A percentile compares a stretch with the other conserved stretches of the same genome.
phyloP scores from a whole-genome alignment of 345 rosid genomes.

The Raphanus raphanistrum region DNA sequence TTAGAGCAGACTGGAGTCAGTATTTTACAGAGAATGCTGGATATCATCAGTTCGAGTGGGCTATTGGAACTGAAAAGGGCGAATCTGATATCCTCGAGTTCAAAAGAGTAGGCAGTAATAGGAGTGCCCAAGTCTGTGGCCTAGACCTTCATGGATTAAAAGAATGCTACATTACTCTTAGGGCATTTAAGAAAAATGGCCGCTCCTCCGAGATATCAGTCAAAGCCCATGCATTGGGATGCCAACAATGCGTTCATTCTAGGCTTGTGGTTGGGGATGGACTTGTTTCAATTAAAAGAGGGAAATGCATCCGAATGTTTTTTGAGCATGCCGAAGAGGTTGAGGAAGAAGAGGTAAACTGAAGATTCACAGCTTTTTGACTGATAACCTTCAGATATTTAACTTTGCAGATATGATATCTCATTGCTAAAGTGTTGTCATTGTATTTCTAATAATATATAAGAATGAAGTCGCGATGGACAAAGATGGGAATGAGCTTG shows the following conservation, averaged over 20 bases:
- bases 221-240: constrained; percentile 87
- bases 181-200: constrained; percentile 84
- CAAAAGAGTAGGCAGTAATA: constrained; percentile 72
- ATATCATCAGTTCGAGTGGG: constrained; percentile 89
- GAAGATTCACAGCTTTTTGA: background rate
- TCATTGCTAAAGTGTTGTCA: constrained; percentile 7
- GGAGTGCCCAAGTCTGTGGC: constrained; percentile 65
- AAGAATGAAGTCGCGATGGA: constrained; percentile 81
- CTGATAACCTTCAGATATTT: background rate
- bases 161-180: constrained; percentile 79
- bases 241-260: constrained; percentile 85
- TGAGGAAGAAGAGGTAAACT: constrained; percentile 95
- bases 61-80: constrained; percentile 86
- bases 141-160: constrained; percentile 62
- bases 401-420: background rate
- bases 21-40: constrained; percentile 70
- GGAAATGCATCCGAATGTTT: constrained; percentile 77
- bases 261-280: constrained; percentile 96
- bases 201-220: constrained; percentile 76
- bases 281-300: constrained; percentile 74
- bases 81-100: constrained; percentile 82
- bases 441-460: constrained; percentile 25
- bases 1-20: constrained; percentile 87
- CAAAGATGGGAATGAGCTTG: constrained; percentile 92
- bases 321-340: constrained; percentile 98